phyloP scores from a whole-genome alignment of 2,329 filamentous ascomycete genomes.

The Botrytis paeoniae region DNA sequence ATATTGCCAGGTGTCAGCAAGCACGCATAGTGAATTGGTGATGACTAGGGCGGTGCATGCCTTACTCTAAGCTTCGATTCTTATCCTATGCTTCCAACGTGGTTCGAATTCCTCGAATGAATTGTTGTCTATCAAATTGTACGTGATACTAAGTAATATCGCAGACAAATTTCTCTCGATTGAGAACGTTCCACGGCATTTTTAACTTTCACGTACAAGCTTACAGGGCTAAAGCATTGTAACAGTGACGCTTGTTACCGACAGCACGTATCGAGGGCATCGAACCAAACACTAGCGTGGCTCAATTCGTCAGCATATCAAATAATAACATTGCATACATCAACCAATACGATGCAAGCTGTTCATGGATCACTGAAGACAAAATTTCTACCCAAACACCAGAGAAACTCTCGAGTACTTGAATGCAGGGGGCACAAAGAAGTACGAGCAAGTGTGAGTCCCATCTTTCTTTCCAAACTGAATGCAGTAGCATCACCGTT shows the following conservation, averaged over 20 bases:
- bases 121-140: background rate
- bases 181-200: background rate
- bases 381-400: background rate
- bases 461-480: background rate
- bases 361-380: background rate
- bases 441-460: constrained; percentile 7
- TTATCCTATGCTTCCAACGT: background rate
- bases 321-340: background rate
- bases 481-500: background rate
- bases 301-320: background rate
- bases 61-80: background rate
- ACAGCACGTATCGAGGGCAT: background rate
- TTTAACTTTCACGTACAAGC: background rate
- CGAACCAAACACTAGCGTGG: background rate
- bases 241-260: background rate
- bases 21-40: background rate
- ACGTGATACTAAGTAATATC: background rate
- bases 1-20: background rate
- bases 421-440: background rate
- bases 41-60: background rate
- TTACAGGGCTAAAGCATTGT: background rate
- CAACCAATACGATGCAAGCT: background rate
- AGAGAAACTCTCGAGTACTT: background rate
- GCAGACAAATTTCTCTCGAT: background rate
- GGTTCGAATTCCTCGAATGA: background rate